Evolutionary conservation across 2,329 filamentous ascomycete genomes (phyloP).

Genomic region (Fusarium euwallaceae): DNA sequence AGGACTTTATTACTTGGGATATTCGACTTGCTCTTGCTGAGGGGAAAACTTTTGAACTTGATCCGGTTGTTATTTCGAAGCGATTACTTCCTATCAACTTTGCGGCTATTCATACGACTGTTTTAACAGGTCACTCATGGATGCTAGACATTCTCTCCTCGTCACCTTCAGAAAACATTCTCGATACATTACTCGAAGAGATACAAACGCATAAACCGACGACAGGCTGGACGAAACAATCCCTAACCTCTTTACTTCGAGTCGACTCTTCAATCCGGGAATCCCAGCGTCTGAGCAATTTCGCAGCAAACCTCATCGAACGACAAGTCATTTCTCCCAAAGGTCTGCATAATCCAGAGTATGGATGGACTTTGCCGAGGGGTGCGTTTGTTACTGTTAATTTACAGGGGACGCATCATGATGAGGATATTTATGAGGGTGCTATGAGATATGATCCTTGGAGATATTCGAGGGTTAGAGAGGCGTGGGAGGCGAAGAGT

Average conservation of each 20-base stretch:
- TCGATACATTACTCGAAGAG: constrained; percentile 60
- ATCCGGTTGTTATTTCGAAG: constrained; percentile 62
- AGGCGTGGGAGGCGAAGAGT: constrained; percentile 52
- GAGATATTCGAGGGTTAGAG: constrained; percentile 59
- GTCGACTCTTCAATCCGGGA: constrained; percentile 67
- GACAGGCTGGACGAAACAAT: constrained; percentile 60
- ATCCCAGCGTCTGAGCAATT: constrained; percentile 63
- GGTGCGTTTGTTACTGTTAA: constrained; percentile 60
- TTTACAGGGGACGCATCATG: constrained; percentile 60
- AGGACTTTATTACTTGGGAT: constrained; percentile 71
- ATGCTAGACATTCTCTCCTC: constrained; percentile 62
- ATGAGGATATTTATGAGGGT: constrained; percentile 58
- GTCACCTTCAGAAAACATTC: constrained; percentile 49
- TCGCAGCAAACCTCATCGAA: constrained; percentile 60
- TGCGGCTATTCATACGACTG: constrained; percentile 70
- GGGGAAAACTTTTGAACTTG: constrained; percentile 57
- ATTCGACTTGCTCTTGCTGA: constrained; percentile 65
- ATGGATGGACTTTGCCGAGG: constrained; percentile 53
- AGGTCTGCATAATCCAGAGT: constrained; percentile 56
- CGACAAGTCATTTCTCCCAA: constrained; percentile 60
- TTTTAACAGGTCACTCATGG: constrained; percentile 62
- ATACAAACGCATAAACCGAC: constrained; percentile 48
- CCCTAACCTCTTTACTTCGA: constrained; percentile 57
- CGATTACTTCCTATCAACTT: constrained; percentile 69
- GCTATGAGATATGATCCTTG: constrained; percentile 62